Conservation (phyloP, 2,329 filamentous ascomycete genomes). For the Hymenoscyphus repandus region DNA sequence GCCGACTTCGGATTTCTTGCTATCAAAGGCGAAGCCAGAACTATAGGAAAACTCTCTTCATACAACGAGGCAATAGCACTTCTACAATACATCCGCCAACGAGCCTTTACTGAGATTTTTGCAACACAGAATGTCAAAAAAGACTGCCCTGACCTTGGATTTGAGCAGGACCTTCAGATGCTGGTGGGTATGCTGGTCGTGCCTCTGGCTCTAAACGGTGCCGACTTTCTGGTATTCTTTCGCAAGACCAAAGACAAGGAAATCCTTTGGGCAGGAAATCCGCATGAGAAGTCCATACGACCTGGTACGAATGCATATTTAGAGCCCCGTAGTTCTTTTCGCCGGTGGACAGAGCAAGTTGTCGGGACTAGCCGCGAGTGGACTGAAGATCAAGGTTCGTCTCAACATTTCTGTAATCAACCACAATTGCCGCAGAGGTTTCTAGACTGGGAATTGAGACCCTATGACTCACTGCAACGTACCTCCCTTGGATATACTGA, state of each 20-base stretch:
- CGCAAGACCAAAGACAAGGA: constrained; percentile 19
- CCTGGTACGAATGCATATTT: constrained; percentile 13
- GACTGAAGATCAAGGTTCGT: constrained; percentile 21
- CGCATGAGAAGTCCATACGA: constrained; percentile 16
- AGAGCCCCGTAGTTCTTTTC: constrained; percentile 19
- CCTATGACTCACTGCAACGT: too few relatives aligned
- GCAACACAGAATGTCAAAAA: constrained; percentile 15
- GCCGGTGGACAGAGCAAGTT: constrained; percentile 20
- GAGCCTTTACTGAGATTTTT: constrained; percentile 11
- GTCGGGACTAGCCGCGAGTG: constrained; percentile 19
- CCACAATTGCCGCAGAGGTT: too few relatives aligned
- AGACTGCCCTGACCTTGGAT: constrained; percentile 16
- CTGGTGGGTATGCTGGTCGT: constrained; percentile 21
- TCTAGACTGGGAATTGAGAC: too few relatives aligned
- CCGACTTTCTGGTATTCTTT: constrained; percentile 23
- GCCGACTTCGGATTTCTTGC: constrained; percentile 21
- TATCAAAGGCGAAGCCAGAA: constrained; percentile 20
- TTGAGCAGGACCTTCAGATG: constrained; percentile 1
- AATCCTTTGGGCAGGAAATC: constrained; percentile 22
- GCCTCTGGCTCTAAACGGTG: constrained; percentile 14
- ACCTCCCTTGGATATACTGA: too few relatives aligned
- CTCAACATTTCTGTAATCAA: background rate
- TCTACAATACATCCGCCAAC: constrained; percentile 18
- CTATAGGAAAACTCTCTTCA: constrained; percentile 18
- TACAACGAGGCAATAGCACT: constrained; percentile 21